Base-by-base conservation (phyloP, 805 yeast species). In the Candida nonsorbophila region DNA sequence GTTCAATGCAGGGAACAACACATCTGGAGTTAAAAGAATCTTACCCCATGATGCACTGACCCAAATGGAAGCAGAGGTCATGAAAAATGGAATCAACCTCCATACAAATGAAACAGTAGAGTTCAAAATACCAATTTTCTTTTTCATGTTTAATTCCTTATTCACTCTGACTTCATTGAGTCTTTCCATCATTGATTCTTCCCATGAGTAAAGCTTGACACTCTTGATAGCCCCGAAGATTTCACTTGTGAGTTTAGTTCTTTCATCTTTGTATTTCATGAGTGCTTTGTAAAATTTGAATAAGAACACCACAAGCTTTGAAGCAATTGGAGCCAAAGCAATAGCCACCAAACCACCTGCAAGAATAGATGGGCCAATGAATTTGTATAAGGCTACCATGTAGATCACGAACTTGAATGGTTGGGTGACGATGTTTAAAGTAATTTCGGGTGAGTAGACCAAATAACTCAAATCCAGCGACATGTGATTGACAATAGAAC, bases 191-290 rank as follows among this genome's bases (percentile, higher is more conserved):
- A 62, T 59, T 14, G 68, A 67, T 18, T 38, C 37, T 35, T 62
- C 69, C 69, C 69, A 62, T 3, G 67, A 53, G 36, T 62, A 62
- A 22, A 62, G 50, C 37, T 62, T 62, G 41, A 62, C 48, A 27
- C 59, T 53, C 35, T 61, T 62, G 19, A 60, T 54, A 5, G 66
- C 49, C 29, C 45, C 49, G 30, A 62, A 50, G 26, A 62, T 58
- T 36, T 62, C 69, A 16, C 55, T 52, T 32, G 58, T 58, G 30
- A 61, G 45, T 14, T 56, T 48, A 3, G 62, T 54, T 41, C 69
- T 47, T 16, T 48, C 47, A 35, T 62, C 69, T 38, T 53, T 62
- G 34, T 46, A 46, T 32, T 53, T 48, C 62, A 60, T 51, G 16
- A 29, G 24, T 22, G 33, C 14, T 19, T 25, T 32, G 27, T 27